phyloP scores from a whole-genome alignment of 495 filamentous ascomycete genomes.

The Hypoxylon lienhwacheense region DNA sequence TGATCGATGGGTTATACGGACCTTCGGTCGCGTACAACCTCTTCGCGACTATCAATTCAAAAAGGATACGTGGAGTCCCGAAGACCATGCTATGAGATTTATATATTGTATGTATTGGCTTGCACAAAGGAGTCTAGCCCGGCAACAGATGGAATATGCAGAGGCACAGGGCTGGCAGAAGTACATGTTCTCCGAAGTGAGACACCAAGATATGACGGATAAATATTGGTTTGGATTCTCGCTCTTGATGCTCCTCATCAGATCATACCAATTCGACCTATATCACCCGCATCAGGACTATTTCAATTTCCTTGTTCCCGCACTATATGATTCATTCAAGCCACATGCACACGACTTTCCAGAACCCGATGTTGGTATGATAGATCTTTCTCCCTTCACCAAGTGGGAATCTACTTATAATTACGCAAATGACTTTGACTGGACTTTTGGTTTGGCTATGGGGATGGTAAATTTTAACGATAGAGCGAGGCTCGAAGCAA shows the following conservation, averaged over 20 bases:
- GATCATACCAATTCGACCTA: constrained; percentile 7
- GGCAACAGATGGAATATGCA: not conserved
- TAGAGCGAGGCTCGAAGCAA: not conserved
- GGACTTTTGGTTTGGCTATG: not conserved
- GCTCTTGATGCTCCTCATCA: constrained; percentile 1
- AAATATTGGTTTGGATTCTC: constrained; percentile 23
- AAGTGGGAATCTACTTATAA: not conserved
- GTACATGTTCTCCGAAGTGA: not conserved
- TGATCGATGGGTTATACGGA: too few relatives aligned
- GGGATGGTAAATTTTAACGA: not conserved
- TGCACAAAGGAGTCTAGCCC: not conserved
- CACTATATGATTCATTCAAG: not conserved
- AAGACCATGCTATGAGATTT: constrained; percentile 16
- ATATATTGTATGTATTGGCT: too few relatives aligned
- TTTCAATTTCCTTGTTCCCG: not conserved
- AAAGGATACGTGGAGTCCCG: constrained; percentile 1
- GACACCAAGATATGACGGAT: not conserved
- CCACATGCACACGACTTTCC: not conserved
- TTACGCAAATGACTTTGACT: not conserved
- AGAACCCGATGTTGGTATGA: not conserved
- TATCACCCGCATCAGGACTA: not conserved
- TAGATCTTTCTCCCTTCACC: constrained; percentile 6
- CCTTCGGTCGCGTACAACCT: too few relatives aligned
- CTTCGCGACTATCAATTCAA: too few relatives aligned
- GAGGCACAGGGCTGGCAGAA: not conserved